Conservation (phyloP, 176 grass and related monocot genomes). For the Carex parvula region DNA sequence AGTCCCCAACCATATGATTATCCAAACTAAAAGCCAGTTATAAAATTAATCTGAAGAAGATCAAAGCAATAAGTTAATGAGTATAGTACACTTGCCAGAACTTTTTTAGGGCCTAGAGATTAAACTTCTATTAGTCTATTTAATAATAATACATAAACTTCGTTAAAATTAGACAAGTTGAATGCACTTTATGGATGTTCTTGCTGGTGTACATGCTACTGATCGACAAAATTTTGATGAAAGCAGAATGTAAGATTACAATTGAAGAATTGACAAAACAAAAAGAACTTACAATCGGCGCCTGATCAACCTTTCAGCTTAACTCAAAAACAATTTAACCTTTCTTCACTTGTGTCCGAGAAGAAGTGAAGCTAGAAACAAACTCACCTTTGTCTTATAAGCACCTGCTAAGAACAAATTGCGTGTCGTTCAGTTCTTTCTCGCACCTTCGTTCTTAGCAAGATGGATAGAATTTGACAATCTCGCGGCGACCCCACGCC, state of each 20-base stretch:
- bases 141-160: too few species aligned
- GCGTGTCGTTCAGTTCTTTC: not conserved
- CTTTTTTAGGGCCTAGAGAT: not conserved
- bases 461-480: constrained; percentile 2
- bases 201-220: not conserved
- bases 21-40: not conserved
- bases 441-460: constrained; percentile 15
- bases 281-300: constrained; percentile 8
- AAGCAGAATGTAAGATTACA: not conserved
- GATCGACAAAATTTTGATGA: not conserved
- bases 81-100: not conserved
- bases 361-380: constrained; percentile 6
- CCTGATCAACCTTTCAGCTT: not conserved
- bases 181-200: not conserved
- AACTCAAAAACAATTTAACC: constrained; percentile 2
- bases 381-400: not conserved
- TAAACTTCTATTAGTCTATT: not conserved
- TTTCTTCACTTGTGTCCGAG: not conserved
- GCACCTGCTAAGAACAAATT: not conserved
- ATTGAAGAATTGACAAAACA: not conserved
- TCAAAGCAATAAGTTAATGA: not conserved
- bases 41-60: not conserved
- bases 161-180: not conserved
- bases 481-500: not conserved
- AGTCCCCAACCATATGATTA: not conserved